Percentiles rank a stretch among this genome's conserved stretches.
Evolutionary conservation across 192 early-diverging fungal species (phyloP).

Genomic region (Umbelopsis sp.): DNA sequence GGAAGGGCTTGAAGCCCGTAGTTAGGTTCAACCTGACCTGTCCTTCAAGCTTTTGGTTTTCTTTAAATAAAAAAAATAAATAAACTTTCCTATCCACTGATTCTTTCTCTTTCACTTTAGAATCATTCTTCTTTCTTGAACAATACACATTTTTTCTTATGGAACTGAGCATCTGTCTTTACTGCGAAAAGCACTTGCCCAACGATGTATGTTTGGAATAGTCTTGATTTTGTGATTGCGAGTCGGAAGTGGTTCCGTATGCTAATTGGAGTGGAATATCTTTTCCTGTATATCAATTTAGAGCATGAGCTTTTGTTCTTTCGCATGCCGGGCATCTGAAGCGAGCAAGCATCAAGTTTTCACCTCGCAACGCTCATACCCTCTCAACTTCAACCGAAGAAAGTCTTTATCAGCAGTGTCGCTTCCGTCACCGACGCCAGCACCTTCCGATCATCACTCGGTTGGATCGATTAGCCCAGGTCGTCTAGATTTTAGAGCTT

Average conservation of each 20-base stretch:
- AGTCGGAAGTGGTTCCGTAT: too few species aligned
- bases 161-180: slow-evolving; percentile 22
- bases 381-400: slow-evolving; percentile 13
- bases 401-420: not conserved
- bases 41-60: too few species aligned
- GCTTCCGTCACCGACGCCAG: not conserved
- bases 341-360: not conserved
- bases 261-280: too few species aligned
- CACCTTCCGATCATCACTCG: not conserved
- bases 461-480: not conserved
- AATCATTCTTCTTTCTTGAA: not conserved
- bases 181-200: slow-evolving; percentile 11
- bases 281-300: not conserved
- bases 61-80: too few species aligned
- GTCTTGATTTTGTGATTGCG: too few species aligned
- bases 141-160: not conserved
- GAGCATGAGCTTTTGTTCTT: slow-evolving; percentile 15
- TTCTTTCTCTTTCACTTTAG: too few species aligned
- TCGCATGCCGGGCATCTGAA: slow-evolving; percentile 14
- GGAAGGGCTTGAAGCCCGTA: too few species aligned
- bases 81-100: too few species aligned
- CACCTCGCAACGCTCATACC: not conserved
- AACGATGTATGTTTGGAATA: slow-evolving; percentile 7
- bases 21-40: too few species aligned
- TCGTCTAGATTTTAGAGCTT: not conserved